A percentile compares a stretch with the other conserved stretches of the same genome.
These are phyloP conservation scores for Westerdykella aurantiaca DNA, from an alignment of 2,329 filamentous ascomycete genomes.

Conservation along the genomic window DNA sequence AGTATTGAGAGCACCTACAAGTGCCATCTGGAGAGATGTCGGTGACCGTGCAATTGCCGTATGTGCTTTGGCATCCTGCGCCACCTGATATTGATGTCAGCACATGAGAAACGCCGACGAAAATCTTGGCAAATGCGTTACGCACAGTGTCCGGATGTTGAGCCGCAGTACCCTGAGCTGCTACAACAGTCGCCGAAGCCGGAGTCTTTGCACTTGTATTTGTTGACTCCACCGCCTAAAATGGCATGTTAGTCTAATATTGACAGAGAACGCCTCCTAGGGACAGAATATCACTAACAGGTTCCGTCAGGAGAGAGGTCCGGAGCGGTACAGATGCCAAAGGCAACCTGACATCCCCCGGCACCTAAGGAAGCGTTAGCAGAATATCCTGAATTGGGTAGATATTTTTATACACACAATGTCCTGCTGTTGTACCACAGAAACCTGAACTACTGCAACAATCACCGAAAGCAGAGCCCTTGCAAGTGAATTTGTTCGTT, in stretches of 20 bases:
- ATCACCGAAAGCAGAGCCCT: too few species aligned
- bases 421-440: not conserved
- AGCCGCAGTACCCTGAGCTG: conserved; percentile 2
- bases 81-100: too few species aligned
- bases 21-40: not conserved
- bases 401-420: too few species aligned
- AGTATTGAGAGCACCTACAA: not conserved
- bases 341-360: not conserved
- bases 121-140: not conserved
- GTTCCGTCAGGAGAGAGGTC: not conserved
- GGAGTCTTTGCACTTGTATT: not conserved
- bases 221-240: conserved; percentile 1
- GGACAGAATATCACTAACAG: too few species aligned
- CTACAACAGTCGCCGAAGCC: conserved; percentile 3
- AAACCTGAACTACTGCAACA: too few species aligned
- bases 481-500: not conserved
- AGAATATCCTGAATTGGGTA: too few species aligned
- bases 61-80: not conserved
- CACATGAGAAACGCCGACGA: too few species aligned
- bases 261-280: too few species aligned
- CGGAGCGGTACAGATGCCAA: not conserved
- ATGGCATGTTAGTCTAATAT: too few species aligned
- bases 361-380: too few species aligned
- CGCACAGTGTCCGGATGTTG: not conserved
- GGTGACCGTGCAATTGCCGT: not conserved